These are phyloP conservation scores for Didymella keratinophila DNA, from an alignment of 2,329 filamentous ascomycete genomes.

Conservation along the genomic window DNA sequence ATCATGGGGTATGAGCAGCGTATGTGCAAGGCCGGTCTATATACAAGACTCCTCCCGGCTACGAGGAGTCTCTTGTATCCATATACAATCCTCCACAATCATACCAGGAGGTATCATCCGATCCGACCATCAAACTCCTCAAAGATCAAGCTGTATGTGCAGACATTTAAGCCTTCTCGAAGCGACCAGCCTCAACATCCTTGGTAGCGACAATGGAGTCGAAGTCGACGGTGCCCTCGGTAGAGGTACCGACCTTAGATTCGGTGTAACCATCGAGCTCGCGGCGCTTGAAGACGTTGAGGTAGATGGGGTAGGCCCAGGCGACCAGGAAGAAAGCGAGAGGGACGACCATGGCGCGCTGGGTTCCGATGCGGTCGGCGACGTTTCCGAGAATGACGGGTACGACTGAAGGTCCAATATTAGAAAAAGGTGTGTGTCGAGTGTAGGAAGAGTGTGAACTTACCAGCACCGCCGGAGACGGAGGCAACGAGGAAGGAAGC, in stretches of 20 bases:
- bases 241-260: conserved; percentile 37
- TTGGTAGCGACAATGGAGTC: conserved; percentile 38
- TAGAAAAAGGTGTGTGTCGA: no score
- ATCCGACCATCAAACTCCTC: conserved; percentile 7
- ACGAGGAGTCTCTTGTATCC: conserved; percentile 6
- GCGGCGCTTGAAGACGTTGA: conserved; percentile 45
- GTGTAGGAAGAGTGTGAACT: no score
- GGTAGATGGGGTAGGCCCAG: conserved; percentile 49
- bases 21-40: conserved; percentile 24
- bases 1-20: conserved; percentile 20
- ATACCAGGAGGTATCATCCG: conserved; percentile 20
- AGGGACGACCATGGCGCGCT: conserved; percentile 49
- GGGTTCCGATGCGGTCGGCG: conserved; percentile 43
- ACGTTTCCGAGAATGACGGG: conserved; percentile 49
- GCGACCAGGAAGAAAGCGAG: conserved; percentile 45
- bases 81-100: conserved; percentile 7
- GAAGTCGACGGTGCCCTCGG: conserved; percentile 33
- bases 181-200: conserved; percentile 34
- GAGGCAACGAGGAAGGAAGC: conserved; percentile 50
- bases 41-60: conserved; percentile 16
- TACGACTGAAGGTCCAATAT: no score
- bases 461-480: conserved; percentile 46
- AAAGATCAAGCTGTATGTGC: not conserved
- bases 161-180: conserved; percentile 25
- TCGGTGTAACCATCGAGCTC: conserved; percentile 49